Base-by-base conservation (phyloP, 441 rosid species). In the Arabidopsis hybrid region DNA sequence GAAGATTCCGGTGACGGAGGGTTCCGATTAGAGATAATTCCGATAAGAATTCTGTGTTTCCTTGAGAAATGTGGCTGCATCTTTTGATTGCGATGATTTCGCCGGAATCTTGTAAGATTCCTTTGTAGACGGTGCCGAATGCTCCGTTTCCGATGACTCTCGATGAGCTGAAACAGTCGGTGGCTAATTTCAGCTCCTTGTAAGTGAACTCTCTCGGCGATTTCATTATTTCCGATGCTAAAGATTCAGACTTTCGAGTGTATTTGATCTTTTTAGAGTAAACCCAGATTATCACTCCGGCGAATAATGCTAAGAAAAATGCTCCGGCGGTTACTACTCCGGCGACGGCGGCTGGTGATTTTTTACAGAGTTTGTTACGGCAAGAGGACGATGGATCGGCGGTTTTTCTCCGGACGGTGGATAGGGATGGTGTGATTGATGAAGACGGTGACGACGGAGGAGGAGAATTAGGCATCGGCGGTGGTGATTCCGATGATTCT, bases 271-370 rank as follows among this genome's bases (percentile, higher is more conserved):
- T 86, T 67, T 86, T 89, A 56, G 90, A 85, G 84, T 85, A 87
- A 1, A 84, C 73, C 99, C 99, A 95, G 18, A 92, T 76, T 0
- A 89, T 73, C 12, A 78, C 83, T 14, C 92, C 96, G 8, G 95
- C 91, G 62, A 89, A 88, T 11, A 92, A 18, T 3, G 89, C 99
- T 5, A 95, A 81, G 83, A 92, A 80, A 83, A 86, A 91, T 5
- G 97, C 98, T 52, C 98, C 86, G 14, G 98, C 97, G 2, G 98
- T 92, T 18, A 89, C 96, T 2, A 90, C 98, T 32, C 98, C 97
- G 29, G 95, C 97, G 60, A 95, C 97, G 7, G 98, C 98, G 60
- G 96, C 98, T 2, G 98, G 85, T 14, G 93, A 89, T 65, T 87
- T 83, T 73, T 85, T 90, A 73, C 99, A 94, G 45, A 94, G 89